These are phyloP conservation scores for Globisporangium lucens DNA, from an alignment of 352 stramenopile species.

Conservation along the genomic window DNA sequence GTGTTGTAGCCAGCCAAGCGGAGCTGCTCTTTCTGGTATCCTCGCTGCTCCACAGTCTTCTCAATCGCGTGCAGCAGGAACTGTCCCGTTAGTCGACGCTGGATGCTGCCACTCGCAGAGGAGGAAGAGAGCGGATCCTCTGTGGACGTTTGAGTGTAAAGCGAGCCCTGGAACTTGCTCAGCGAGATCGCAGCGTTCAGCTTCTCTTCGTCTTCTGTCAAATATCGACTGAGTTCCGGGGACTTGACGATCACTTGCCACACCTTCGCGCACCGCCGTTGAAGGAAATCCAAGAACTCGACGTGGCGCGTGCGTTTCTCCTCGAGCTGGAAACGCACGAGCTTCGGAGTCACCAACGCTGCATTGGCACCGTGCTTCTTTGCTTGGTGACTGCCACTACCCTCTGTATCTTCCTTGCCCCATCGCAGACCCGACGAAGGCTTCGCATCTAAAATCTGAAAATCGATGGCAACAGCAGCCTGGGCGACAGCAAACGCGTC, in stretches of 20 bases:
- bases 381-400: constrained; percentile 15
- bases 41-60: constrained; percentile 62
- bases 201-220: constrained; percentile 75
- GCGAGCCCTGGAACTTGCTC: constrained; percentile 73
- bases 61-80: constrained; percentile 78
- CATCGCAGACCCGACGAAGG: constrained; percentile 79
- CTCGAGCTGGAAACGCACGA: constrained; percentile 84
- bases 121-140: background rate
- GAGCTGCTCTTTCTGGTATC: constrained; percentile 78
- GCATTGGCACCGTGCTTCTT: constrained; percentile 4
- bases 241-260: constrained; percentile 63
- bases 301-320: constrained; percentile 65
- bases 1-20: constrained; percentile 77
- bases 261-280: constrained; percentile 51
- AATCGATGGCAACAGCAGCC: constrained; percentile 52
- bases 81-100: constrained; percentile 44
- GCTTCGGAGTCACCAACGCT: constrained; percentile 63
- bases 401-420: constrained; percentile 38
- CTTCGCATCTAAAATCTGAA: constrained; percentile 79
- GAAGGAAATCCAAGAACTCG: constrained; percentile 65
- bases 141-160: constrained; percentile 25
- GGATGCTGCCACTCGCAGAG: constrained; percentile 17
- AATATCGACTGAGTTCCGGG: constrained; percentile 41
- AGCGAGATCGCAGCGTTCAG: constrained; percentile 68
- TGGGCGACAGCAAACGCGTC: constrained; percentile 53